Base-by-base conservation (phyloP, 345 rosid species). In the Microthlaspi erraticum region DNA sequence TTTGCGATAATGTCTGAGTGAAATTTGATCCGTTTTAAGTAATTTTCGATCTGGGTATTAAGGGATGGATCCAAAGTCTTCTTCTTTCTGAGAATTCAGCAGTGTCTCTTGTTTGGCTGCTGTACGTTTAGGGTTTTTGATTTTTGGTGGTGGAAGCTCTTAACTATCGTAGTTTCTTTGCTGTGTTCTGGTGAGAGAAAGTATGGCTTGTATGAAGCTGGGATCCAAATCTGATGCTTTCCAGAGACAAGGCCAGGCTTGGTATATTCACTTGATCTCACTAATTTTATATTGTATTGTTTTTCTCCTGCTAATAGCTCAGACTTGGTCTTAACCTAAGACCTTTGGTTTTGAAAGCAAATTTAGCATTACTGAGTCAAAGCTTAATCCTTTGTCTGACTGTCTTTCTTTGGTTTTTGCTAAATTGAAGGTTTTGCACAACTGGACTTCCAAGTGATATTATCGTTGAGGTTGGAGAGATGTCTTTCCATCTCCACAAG, bases 401-500 rank as follows among this genome's bases (percentile, higher is more conserved):
- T 56, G 38, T 53, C 54, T 60, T 60, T 42, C 19, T 38, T 26
- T 18, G 11, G 10, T 43, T 56, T 44, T 60, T 52, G 41, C 1
- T 13, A 71, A 71, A 51, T 66, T 37, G 23, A 66, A 94, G 99
- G 99, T 91, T 94, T 87, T 94, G 99, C 77, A 89, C 98, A 26
- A 82, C 90, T 31, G 99, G 96, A 70, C 99, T 94, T 73, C 98
- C 97, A 4, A 91, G 96, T 74, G 99, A 94, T 72, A 79, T 91
- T 54, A 80, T 79, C 41, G 90, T 94, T 72, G 92, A 94, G 83
- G 99, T 89, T 73, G 98, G 85, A 34, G 95, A 88, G 45, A 89
- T 91, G 93, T 87, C 97, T 62, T 94, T 91, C 67, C 99, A 91
- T 82, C 97, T 94, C 63, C 99, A 94, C 88, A 94, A 91, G 99